Percentiles rank a stretch among this genome's conserved stretches.
phyloP scores from a whole-genome alignment of 1,139 yeast genomes.

The Kurtzmaniella quercitrusa region DNA sequence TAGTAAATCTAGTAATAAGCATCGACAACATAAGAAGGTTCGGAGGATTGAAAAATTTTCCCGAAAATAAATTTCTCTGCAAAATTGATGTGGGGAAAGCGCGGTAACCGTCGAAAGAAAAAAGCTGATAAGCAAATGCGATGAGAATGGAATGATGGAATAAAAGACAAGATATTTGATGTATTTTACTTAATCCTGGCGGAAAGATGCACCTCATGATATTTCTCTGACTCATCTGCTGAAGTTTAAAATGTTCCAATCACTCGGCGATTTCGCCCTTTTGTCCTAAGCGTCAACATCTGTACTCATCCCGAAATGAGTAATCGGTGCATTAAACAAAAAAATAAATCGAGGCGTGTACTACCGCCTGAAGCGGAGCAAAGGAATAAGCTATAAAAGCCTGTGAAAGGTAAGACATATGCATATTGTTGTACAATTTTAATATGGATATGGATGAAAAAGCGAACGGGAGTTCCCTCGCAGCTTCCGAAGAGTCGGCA shows the following conservation, averaged over 20 bases:
- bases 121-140: too few relatives aligned
- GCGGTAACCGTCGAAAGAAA: too few relatives aligned
- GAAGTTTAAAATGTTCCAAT: too few relatives aligned
- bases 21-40: neutral
- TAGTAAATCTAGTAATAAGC: too few relatives aligned
- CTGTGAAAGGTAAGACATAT: neutral
- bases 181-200: too few relatives aligned
- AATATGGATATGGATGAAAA: neutral
- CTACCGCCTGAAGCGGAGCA: constrained; percentile 1
- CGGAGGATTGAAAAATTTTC: neutral
- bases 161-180: too few relatives aligned
- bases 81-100: neutral
- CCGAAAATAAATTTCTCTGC: neutral
- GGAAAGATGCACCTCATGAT: too few relatives aligned
- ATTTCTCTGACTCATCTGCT: too few relatives aligned
- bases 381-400: neutral
- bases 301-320: neutral
- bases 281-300: neutral
- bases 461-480: neutral
- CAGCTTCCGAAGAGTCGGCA: neutral
- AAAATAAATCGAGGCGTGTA: too few relatives aligned
- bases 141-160: too few relatives aligned
- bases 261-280: neutral
- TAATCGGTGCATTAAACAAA: neutral
- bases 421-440: too few relatives aligned